phyloP scores from a whole-genome alignment of 139 green algal species.

The Coccomyxa sp. region DNA sequence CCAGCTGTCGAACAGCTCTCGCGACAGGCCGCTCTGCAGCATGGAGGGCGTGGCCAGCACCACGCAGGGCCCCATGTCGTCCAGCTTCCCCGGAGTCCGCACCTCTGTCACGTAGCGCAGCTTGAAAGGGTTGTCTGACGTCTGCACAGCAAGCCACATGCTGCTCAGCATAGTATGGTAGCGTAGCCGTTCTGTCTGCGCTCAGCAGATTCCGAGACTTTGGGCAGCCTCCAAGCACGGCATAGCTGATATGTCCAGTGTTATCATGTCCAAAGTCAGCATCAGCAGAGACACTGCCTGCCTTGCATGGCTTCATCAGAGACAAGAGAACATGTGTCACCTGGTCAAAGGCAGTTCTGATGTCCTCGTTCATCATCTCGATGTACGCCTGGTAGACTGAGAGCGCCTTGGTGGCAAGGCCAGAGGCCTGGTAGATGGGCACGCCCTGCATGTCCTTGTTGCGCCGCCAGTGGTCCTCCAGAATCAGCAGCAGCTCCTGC shows the following conservation, averaged over 20 bases:
- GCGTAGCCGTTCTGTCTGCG: too few species aligned
- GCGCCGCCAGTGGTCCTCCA: conserved; percentile 93
- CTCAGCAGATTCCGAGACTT: too few species aligned
- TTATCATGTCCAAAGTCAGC: too few species aligned
- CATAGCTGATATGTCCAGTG: too few species aligned
- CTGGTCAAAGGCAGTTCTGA: conserved; percentile 59
- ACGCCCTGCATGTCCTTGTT: conserved; percentile 81
- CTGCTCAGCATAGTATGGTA: too few species aligned
- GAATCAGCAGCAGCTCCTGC: conserved; percentile 93
- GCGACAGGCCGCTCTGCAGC: conserved; percentile 71
- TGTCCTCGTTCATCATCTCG: conserved; percentile 96
- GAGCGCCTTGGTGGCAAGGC: conserved; percentile 70
- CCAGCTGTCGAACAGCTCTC: conserved; percentile 95
- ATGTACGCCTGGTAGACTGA: conserved; percentile 94
- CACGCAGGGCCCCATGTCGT: conserved; percentile 86
- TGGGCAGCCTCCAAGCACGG: too few species aligned
- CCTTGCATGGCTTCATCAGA: too few species aligned
- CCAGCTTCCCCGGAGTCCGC: conserved; percentile 54
- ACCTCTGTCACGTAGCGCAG: conserved; percentile 92
- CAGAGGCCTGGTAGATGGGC: conserved; percentile 89
- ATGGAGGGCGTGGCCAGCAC: conserved; percentile 95
- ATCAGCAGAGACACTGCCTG: too few species aligned
- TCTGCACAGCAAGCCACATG: too few species aligned
- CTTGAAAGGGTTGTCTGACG: conserved; percentile 87
- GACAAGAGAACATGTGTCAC: too few species aligned